Evolutionary conservation across 352 stramenopile species (phyloP).

Genomic region (Globisporangium sylvaticum): DNA sequence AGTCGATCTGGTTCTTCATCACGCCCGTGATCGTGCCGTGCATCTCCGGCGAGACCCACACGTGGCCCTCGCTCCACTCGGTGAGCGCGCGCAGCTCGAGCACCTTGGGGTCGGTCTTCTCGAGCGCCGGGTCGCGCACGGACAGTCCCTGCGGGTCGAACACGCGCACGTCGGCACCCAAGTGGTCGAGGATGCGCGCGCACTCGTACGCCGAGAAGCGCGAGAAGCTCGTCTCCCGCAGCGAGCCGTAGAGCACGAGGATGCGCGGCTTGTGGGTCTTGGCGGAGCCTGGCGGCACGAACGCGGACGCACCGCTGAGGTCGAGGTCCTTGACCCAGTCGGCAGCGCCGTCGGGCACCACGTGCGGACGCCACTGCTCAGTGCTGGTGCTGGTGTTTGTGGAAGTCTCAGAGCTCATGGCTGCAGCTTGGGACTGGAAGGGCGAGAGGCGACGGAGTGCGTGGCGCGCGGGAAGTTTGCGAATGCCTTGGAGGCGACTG

Average conservation of each 20-base stretch:
- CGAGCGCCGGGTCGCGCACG: conserved; percentile 47
- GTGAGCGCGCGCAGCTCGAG: conserved; percentile 50
- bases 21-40: conserved; percentile 54
- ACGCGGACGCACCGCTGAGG: conserved; percentile 15
- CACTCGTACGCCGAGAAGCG: conserved; percentile 49
- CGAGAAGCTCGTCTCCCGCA: conserved; percentile 49
- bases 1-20: conserved; percentile 81
- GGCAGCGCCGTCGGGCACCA: conserved; percentile 13
- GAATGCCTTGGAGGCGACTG: too few relatives aligned
- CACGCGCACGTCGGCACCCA: conserved; percentile 55
- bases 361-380: conserved; percentile 23
- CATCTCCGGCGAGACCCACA: conserved; percentile 66
- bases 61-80: conserved; percentile 62
- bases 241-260: conserved; percentile 58
- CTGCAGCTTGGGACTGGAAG: not conserved
- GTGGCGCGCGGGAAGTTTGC: not conserved
- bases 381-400: not conserved
- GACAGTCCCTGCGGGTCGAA: conserved; percentile 39
- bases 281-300: conserved; percentile 15
- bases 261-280: conserved; percentile 39
- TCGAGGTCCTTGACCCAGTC: conserved; percentile 29
- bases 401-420: not conserved
- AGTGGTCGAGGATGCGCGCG: conserved; percentile 48
- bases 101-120: conserved; percentile 50
- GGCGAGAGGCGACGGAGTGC: not conserved